Conservation (phyloP, 768 basidiomycete species). For the Ephemerocybe angulata region DNA sequence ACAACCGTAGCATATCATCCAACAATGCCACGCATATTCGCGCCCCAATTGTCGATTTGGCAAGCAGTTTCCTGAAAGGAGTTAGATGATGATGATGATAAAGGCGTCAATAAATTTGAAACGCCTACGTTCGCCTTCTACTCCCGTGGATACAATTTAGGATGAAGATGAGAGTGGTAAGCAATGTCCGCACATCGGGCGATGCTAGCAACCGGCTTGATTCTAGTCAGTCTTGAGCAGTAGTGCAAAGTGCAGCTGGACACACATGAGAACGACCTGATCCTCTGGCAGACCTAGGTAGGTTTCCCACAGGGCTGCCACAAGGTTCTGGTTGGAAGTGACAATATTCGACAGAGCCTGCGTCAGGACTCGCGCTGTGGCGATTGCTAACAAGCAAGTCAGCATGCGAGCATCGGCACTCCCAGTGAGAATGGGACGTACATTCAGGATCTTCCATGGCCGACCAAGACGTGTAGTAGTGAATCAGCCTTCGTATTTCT, state of each 20-base stretch:
- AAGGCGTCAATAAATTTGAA: not conserved
- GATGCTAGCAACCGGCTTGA: constrained; percentile 56
- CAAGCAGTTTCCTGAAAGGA: constrained; percentile 47
- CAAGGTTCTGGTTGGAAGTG: constrained; percentile 62
- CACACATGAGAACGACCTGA: constrained; percentile 71
- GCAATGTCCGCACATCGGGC: constrained; percentile 56
- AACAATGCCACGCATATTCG: constrained; percentile 67
- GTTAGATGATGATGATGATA: constrained; percentile 7
- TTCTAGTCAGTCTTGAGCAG: constrained; percentile 8
- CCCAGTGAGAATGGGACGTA: constrained; percentile 27
- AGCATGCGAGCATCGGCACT: not conserved
- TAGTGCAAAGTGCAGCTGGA: constrained; percentile 7
- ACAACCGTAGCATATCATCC: constrained; percentile 66
- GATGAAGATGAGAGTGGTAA: constrained; percentile 66
- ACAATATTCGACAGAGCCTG: constrained; percentile 85
- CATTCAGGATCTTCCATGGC: constrained; percentile 59
- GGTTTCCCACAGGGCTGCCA: constrained; percentile 56
- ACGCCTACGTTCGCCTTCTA: constrained; percentile 50
- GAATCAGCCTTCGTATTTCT: constrained; percentile 60
- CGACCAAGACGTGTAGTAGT: constrained; percentile 75
- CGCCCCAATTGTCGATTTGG: constrained; percentile 50
- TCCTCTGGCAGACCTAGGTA: constrained; percentile 71
- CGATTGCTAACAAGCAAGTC: constrained; percentile 44
- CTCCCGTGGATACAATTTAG: constrained; percentile 66
- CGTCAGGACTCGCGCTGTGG: constrained; percentile 60